Percentiles rank a stretch among this genome's conserved stretches.
Evolutionary conservation across 1,139 yeast species (phyloP).

Genomic region (Groenewaldozyma auringiensis): DNA sequence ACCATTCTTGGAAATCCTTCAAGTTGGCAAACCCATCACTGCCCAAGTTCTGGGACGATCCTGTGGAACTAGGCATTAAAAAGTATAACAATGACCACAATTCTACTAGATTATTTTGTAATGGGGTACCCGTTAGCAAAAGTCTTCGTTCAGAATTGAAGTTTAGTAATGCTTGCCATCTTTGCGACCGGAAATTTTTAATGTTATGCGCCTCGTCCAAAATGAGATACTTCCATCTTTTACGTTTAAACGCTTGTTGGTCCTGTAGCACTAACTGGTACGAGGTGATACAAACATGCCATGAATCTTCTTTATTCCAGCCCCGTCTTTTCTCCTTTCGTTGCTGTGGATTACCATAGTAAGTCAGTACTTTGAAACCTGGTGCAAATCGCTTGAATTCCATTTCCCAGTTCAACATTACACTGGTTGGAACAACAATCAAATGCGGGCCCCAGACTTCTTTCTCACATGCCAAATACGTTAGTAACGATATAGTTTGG

Average conservation of each 20-base stretch:
- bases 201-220: slow-evolving; percentile 98
- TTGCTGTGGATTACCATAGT: slow-evolving; percentile 97
- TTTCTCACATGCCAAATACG: slow-evolving; percentile 88
- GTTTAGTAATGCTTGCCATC: slow-evolving; percentile 94
- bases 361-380: slow-evolving; percentile 90
- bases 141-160: slow-evolving; percentile 87
- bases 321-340: slow-evolving; percentile 94
- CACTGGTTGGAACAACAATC: slow-evolving; percentile 95
- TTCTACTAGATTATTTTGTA: slow-evolving; percentile 87
- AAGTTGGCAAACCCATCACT: slow-evolving; percentile 92
- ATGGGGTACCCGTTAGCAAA: slow-evolving; percentile 89
- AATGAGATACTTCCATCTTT: slow-evolving; percentile 94
- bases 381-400: slow-evolving; percentile 98
- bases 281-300: slow-evolving; percentile 95
- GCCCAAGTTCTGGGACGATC: slow-evolving; percentile 30
- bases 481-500: slow-evolving; percentile 81
- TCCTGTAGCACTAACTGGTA: slow-evolving; percentile 96
- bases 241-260: slow-evolving; percentile 85
- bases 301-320: slow-evolving; percentile 94
- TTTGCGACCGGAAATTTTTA: slow-evolving; percentile 87
- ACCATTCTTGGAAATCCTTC: slow-evolving; percentile 97
- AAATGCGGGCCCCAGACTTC: slow-evolving; percentile 97
- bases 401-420: slow-evolving; percentile 99
- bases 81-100: slow-evolving; percentile 91
- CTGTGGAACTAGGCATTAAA: slow-evolving; percentile 85